Evolutionary conservation across 2,329 filamentous ascomycete genomes (phyloP), one percentile per base, ranked within the genome.

Genomic region (Neofusicoccum kwambonambiense): DNA sequence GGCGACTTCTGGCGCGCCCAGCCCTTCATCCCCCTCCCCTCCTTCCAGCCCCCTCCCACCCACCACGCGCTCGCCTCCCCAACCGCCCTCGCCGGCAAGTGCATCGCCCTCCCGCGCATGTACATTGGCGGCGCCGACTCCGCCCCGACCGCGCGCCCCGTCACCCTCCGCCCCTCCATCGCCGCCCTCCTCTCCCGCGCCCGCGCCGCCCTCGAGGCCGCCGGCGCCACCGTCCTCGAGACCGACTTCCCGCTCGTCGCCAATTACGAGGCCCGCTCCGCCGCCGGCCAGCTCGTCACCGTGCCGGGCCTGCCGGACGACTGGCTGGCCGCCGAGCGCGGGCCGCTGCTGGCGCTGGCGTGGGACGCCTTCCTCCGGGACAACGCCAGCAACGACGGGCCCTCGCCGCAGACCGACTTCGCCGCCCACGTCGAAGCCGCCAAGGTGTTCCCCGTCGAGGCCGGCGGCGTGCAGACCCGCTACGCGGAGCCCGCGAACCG

Each of bases 1-100:
- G 78, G 81, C 4, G 83, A 86, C 65, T 86, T 86, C 68, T 87
- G 83, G 82, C 74, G 82, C 2, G 75, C 79, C 9, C 84, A 86
- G 64, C 70, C 73, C 0, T 79, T 79, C 51, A 72, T 85, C 2
- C 41, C 73, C 1, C 67, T 85, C 0, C 76, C 78, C 1, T 68
- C 71, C 5, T 66, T 7, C 73, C 6, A 65, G 39, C 73, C 2
- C 72, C 71, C 1, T 76, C 78, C 12, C 27, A 64, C 64, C 3
- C 70, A 72, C 13, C 77, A 76, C 51, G 69, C 69, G 3, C 67
- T 83, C 11, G 41, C 39, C 4, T 11, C 57, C 2, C 13, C 67
- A 3, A 68, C 65, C 2, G 73, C 79, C 0, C 70, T 85, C 0
- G 58, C 64, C 11, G 81, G 82, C 0, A 79, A 80, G 49, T 73